Evolutionary conservation across 352 stramenopile genomes (phyloP).

Genomic region (Pythium volutum): DNA sequence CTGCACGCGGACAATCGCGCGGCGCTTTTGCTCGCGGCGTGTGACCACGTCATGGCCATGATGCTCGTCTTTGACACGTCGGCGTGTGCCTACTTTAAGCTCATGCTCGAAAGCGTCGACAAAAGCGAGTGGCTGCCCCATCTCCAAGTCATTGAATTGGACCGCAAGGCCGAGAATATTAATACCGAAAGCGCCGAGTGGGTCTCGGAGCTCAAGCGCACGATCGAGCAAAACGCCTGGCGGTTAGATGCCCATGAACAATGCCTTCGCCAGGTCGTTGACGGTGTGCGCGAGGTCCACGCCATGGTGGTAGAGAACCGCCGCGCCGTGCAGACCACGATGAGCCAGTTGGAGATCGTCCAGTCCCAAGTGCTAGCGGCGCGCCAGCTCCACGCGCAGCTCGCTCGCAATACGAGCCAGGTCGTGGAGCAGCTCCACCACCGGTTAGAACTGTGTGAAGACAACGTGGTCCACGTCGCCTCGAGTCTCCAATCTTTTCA

Average conservation of each 20-base stretch:
- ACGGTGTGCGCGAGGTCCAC: constrained; percentile 18
- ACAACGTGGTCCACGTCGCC: constrained; percentile 21
- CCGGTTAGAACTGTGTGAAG: constrained; percentile 18
- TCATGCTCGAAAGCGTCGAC: constrained; percentile 27
- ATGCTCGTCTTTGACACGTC: constrained; percentile 34
- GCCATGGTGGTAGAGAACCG: constrained; percentile 22
- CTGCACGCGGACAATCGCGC: neutral
- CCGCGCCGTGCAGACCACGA: constrained; percentile 1
- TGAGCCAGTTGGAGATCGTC: constrained; percentile 6
- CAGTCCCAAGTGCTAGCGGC: constrained; percentile 10
- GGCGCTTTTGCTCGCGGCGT: constrained; percentile 20
- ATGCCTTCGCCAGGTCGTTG: constrained; percentile 16
- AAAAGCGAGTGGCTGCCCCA: constrained; percentile 14
- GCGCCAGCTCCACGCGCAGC: constrained; percentile 8
- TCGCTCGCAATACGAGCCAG: constrained; percentile 7
- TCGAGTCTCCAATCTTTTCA: constrained; percentile 19
- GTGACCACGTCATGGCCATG: constrained; percentile 26
- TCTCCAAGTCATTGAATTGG: constrained; percentile 25
- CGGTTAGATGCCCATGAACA: constrained; percentile 23
- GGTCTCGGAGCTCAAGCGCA: constrained; percentile 33
- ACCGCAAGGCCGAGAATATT: constrained; percentile 34
- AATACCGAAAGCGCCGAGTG: constrained; percentile 35
- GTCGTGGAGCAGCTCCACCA: constrained; percentile 14
- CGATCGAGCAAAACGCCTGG: constrained; percentile 23
- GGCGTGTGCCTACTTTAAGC: constrained; percentile 33